Evolutionary conservation across 2,329 filamentous ascomycete genomes (phyloP).

Genomic region (Aureobasidium sp.): DNA sequence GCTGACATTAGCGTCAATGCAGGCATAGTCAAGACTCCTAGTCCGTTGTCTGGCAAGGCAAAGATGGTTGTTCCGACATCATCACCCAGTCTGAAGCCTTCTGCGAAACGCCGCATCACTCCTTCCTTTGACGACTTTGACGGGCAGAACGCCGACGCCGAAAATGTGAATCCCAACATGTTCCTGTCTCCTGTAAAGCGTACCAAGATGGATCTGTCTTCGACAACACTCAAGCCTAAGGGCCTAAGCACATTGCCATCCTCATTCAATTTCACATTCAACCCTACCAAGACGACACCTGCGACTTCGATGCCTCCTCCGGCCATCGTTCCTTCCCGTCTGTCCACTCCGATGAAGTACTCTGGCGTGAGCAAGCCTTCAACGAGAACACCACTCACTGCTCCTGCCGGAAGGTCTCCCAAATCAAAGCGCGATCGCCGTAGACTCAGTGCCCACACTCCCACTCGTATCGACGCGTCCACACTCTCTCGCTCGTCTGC

Average conservation of each 20-base stretch:
- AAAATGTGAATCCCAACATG: constrained; percentile 52
- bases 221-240: constrained; percentile 32
- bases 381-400: constrained; percentile 40
- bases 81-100: constrained; percentile 27
- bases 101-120: constrained; percentile 42
- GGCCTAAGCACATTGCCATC: constrained; percentile 32
- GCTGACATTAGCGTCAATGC: constrained; percentile 10
- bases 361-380: constrained; percentile 37
- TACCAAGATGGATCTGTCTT: constrained; percentile 35
- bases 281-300: constrained; percentile 23
- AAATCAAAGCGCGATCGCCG: constrained; percentile 65
- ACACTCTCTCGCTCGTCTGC: constrained; percentile 46
- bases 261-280: constrained; percentile 21
- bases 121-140: constrained; percentile 35
- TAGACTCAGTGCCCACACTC: constrained; percentile 50
- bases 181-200: constrained; percentile 49
- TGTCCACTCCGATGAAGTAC: constrained; percentile 31
- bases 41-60: constrained; percentile 24
- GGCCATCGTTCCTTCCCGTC: constrained; percentile 22
- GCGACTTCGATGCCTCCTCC: constrained; percentile 35
- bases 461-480: constrained; percentile 64
- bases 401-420: constrained; percentile 76
- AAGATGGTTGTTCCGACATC: constrained; percentile 21
- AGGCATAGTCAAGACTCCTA: constrained; percentile 18
- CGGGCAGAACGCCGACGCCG: constrained; percentile 38